A percentile compares a stretch with the other conserved stretches of the same genome.
phyloP scores from a whole-genome alignment of 768 basidiomycete species.

The Pilatotrama ljubarskyi region DNA sequence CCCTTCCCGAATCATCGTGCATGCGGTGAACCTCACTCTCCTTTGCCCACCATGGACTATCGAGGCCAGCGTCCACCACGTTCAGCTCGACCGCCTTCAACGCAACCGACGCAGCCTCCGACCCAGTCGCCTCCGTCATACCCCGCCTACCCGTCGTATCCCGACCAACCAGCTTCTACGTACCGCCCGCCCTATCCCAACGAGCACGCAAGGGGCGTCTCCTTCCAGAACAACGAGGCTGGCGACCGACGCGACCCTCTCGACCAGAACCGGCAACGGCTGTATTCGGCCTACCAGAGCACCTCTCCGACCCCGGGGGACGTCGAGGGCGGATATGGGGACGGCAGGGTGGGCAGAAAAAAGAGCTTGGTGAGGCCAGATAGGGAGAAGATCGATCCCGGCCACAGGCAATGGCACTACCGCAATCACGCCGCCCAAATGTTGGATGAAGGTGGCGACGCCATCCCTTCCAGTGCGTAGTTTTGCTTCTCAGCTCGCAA shows the following conservation, averaged over 20 bases:
- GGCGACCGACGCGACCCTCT: slow-evolving; percentile 65
- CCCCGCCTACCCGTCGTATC: slow-evolving; percentile 26
- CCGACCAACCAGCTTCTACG: slow-evolving; percentile 19
- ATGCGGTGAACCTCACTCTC: slow-evolving; percentile 27
- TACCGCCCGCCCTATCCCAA: slow-evolving; percentile 20
- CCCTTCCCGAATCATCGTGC: slow-evolving; percentile 18
- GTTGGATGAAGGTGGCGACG: slow-evolving; percentile 69
- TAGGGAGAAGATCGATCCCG: slow-evolving; percentile 93
- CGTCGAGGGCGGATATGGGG: slow-evolving; percentile 47
- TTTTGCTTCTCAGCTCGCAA: slow-evolving; percentile 15
- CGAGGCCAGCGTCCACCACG: slow-evolving; percentile 40
- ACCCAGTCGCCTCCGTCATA: slow-evolving; percentile 29
- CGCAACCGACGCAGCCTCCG: slow-evolving; percentile 25
- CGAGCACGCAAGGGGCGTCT: slow-evolving; percentile 46
- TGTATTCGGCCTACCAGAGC: slow-evolving; percentile 48
- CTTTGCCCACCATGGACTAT: slow-evolving; percentile 32
- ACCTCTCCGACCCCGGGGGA: slow-evolving; percentile 32
- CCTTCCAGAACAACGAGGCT: slow-evolving; percentile 68
- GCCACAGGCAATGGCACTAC: slow-evolving; percentile 94
- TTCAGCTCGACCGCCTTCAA: slow-evolving; percentile 34
- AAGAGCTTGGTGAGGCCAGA: slow-evolving; percentile 92
- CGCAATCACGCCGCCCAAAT: slow-evolving; percentile 80
- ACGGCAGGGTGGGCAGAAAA: slow-evolving; percentile 69
- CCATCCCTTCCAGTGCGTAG: slow-evolving; percentile 80
- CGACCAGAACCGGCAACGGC: slow-evolving; percentile 52